Evolutionary conservation across 176 grass and related monocot species (phyloP).

Genomic region (Panicum miliaceum): DNA sequence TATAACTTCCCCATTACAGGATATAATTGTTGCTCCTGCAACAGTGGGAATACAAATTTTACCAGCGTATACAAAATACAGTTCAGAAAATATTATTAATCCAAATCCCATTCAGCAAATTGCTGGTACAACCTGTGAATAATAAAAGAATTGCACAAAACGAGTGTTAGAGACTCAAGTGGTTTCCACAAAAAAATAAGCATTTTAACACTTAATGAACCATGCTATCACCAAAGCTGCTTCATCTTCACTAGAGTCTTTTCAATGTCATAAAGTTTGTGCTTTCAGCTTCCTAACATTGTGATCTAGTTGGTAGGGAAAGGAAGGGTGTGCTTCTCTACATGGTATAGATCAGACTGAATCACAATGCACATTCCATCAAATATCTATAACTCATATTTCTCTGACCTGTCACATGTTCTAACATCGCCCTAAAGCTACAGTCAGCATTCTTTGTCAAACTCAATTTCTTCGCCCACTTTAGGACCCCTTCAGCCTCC

Average conservation of each 20-base stretch:
- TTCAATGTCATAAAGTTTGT: conserved; percentile 21
- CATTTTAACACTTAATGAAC: conserved; percentile 1
- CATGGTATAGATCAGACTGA: not conserved
- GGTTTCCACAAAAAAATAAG: not conserved
- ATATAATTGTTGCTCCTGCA: not conserved
- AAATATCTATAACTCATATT: conserved; percentile 12
- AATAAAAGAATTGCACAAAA: not conserved
- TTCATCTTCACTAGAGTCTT: conserved; percentile 22
- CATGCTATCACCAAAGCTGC: not conserved
- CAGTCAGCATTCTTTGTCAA: conserved; percentile 57
- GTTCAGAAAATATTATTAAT: conserved; percentile 6
- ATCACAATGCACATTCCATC: conserved; percentile 14
- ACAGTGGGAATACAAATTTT: not conserved
- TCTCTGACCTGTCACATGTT: conserved; percentile 10
- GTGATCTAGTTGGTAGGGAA: conserved; percentile 17
- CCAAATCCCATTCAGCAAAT: conserved; percentile 4
- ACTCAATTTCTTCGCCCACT: conserved; percentile 55
- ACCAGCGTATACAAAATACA: not conserved
- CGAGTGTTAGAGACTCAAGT: not conserved
- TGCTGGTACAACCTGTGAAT: not conserved
- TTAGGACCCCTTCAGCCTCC: conserved; percentile 57
- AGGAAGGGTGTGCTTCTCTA: not conserved
- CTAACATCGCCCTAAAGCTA: conserved; percentile 50
- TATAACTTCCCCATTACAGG: conserved; percentile 18
- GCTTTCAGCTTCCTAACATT: conserved; percentile 11